phyloP scores from a whole-genome alignment of 768 basidiomycete genomes.

The Suillus subalutaceus region DNA sequence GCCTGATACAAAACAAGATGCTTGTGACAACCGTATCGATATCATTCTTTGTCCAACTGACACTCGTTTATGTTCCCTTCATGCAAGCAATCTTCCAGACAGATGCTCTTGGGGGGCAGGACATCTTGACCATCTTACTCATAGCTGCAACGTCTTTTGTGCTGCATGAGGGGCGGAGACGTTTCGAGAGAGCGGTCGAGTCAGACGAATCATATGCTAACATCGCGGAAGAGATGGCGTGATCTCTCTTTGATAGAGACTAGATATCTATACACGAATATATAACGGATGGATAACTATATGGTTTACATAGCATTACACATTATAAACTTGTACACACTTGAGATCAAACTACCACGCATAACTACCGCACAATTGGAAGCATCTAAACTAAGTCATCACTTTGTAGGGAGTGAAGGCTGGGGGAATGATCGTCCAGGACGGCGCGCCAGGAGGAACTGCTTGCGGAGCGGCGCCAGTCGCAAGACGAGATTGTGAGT shows the following conservation, averaged over 20 bases:
- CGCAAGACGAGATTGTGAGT: slow-evolving; percentile 31
- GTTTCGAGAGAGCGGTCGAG: slow-evolving; percentile 70
- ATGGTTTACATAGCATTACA: slow-evolving; percentile 12
- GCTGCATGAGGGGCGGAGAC: slow-evolving; percentile 78
- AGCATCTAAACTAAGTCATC: not conserved
- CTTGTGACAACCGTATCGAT: slow-evolving; percentile 84
- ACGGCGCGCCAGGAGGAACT: slow-evolving; percentile 15
- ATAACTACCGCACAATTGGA: not conserved
- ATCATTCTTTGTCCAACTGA: slow-evolving; percentile 84
- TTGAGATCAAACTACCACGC: slow-evolving; percentile 1
- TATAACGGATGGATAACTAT: slow-evolving; percentile 7
- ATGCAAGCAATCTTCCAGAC: slow-evolving; percentile 96
- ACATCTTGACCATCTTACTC: slow-evolving; percentile 69
- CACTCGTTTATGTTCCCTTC: slow-evolving; percentile 86
- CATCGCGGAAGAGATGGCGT: slow-evolving; percentile 65
- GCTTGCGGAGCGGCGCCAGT: slow-evolving; percentile 24
- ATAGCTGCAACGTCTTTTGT: slow-evolving; percentile 67
- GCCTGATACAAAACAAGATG: slow-evolving; percentile 85
- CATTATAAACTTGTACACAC: slow-evolving; percentile 11
- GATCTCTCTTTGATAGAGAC: slow-evolving; percentile 9
- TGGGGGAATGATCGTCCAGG: slow-evolving; percentile 30
- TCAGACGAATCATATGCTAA: slow-evolving; percentile 52
- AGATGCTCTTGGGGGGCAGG: slow-evolving; percentile 67
- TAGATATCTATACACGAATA: not conserved
- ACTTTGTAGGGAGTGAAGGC: slow-evolving; percentile 27